Conservation (phyloP, 768 basidiomycete species). For the Inosperma sp. region DNA sequence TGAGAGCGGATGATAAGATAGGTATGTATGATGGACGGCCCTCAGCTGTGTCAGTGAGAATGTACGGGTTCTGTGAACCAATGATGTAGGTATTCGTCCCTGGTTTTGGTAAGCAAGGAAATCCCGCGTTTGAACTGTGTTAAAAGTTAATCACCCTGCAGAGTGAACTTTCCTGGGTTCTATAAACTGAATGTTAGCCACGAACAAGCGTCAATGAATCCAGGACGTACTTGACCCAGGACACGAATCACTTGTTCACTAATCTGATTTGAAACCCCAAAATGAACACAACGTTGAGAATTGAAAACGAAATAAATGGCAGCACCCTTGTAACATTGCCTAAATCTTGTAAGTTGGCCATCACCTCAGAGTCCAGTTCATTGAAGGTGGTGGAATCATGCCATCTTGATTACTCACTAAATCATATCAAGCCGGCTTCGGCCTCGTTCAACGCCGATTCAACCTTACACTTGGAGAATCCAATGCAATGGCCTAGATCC, state of each 20-base stretch:
- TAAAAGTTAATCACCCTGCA: constrained; percentile 57
- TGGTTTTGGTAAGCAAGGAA: too few species aligned
- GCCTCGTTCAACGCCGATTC: too few species aligned
- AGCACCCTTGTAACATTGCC: constrained; percentile 4
- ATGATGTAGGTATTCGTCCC: constrained; percentile 87
- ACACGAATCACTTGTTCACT: constrained; percentile 65
- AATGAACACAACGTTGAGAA: too few species aligned
- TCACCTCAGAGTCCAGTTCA: neutral
- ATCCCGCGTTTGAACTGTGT: neutral
- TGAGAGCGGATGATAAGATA: constrained; percentile 55
- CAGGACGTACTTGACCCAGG: constrained; percentile 61
- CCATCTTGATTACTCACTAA: too few species aligned
- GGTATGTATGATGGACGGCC: constrained; percentile 64
- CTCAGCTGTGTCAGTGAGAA: constrained; percentile 81
- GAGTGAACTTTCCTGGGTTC: constrained; percentile 87
- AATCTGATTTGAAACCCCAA: too few species aligned
- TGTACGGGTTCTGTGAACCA: constrained; percentile 63
- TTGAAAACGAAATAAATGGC: neutral
- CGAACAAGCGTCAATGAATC: neutral
- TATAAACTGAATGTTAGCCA: constrained; percentile 23
- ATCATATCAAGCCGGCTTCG: too few species aligned
- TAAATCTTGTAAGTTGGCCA: neutral
- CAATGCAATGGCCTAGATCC: too few species aligned
- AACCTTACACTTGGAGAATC: too few species aligned
- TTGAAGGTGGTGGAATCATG: neutral